phyloP scores from a whole-genome alignment of 306 rosid genomes.

The Medicago lupulina region DNA sequence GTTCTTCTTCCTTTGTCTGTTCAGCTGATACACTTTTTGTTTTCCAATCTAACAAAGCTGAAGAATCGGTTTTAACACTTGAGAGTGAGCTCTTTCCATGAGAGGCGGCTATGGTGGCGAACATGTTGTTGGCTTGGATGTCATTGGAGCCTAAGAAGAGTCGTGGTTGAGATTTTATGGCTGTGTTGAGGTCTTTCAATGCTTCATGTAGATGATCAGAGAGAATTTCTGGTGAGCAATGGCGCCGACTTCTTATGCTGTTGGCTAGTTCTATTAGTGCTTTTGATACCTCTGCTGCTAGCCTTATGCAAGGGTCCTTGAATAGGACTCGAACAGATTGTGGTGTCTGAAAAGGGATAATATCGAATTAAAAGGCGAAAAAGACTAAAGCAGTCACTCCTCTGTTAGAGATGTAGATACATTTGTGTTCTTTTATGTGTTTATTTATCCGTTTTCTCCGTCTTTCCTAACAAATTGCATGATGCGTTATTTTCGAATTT shows the following conservation, averaged over 20 bases:
- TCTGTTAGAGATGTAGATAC: no score
- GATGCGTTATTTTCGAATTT: no score
- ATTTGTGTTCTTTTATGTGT: no score
- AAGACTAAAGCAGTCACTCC: no score
- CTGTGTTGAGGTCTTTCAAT: constrained; percentile 70
- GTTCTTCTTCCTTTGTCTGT: constrained; percentile 42
- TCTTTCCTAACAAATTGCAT: no score
- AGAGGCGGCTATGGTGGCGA: constrained; percentile 48
- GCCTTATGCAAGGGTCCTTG: constrained; percentile 77
- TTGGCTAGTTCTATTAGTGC: constrained; percentile 70
- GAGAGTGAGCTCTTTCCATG: constrained; percentile 46
- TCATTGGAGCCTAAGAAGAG: constrained; percentile 77
- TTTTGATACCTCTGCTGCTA: constrained; percentile 78
- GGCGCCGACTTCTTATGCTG: constrained; percentile 69
- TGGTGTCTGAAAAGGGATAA: constrained; percentile 59
- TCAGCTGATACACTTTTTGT: constrained; percentile 39
- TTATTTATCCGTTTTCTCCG: no score
- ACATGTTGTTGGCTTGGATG: constrained; percentile 56
- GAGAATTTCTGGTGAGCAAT: constrained; percentile 81
- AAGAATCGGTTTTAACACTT: constrained; percentile 73
- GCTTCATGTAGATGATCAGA: constrained; percentile 85
- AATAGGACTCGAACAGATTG: constrained; percentile 64
- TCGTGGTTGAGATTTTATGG: constrained; percentile 82
- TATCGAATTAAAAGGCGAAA: not conserved
- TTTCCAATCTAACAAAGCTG: constrained; percentile 65